A percentile compares a stretch with the other conserved stretches of the same genome.
Conservation (phyloP, 192 early-diverging fungal species). For the Coemansia sp. region DNA sequence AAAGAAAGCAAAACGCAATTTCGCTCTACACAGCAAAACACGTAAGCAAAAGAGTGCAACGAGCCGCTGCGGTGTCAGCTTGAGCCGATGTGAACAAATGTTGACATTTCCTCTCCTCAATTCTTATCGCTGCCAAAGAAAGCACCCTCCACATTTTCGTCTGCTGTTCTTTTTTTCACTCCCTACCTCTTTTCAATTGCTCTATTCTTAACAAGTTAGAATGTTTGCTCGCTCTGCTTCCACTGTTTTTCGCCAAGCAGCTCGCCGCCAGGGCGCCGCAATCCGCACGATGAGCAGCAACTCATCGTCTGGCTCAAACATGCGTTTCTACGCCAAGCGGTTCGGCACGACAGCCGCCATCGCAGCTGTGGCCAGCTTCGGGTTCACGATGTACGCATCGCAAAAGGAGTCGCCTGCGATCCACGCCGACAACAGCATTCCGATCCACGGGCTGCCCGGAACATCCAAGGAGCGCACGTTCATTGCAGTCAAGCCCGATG, state of each 20-base stretch:
- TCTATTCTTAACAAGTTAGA: background rate
- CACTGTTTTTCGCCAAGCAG: slow-evolving; percentile 42
- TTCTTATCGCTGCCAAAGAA: background rate
- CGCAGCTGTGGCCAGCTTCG: slow-evolving; percentile 34
- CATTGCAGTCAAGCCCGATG: slow-evolving; percentile 82
- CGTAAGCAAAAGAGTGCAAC: background rate
- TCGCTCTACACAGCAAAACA: slow-evolving; percentile 1
- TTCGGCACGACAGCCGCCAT: slow-evolving; percentile 40
- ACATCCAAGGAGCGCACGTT: slow-evolving; percentile 72
- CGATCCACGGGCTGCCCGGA: slow-evolving; percentile 61
- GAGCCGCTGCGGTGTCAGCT: slow-evolving; percentile 1
- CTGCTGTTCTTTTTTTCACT: background rate
- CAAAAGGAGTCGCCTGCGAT: slow-evolving; percentile 20
- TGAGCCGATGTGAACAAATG: background rate
- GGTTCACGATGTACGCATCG: slow-evolving; percentile 30
- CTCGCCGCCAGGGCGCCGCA: slow-evolving; percentile 47
- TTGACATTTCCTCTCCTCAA: background rate
- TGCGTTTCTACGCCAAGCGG: slow-evolving; percentile 16
- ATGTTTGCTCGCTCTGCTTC: slow-evolving; percentile 51
- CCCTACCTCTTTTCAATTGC: background rate
- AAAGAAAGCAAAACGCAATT: background rate
- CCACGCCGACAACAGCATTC: slow-evolving; percentile 43
- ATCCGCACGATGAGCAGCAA: slow-evolving; percentile 34
- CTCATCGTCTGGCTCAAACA: slow-evolving; percentile 18
- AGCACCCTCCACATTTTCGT: background rate